Evolutionary conservation across 345 rosid species (phyloP).

Genomic region (Acer campestre): DNA sequence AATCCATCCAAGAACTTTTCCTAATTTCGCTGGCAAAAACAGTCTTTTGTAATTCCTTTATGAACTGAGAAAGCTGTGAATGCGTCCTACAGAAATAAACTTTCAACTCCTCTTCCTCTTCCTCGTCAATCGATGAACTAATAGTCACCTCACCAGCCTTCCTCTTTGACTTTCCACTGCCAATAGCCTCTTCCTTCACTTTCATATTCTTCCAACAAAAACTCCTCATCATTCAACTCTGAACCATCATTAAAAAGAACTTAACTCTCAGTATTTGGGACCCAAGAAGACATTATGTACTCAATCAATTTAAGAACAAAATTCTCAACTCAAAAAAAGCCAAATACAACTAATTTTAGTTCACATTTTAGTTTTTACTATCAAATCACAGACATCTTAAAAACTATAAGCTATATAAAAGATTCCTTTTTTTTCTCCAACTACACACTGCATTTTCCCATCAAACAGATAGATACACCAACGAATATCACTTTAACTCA

Average conservation of each 20-base stretch:
- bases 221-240: slow-evolving; percentile 57
- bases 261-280: not conserved
- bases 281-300: not conserved
- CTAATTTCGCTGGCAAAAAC: no score
- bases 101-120: slow-evolving; percentile 51
- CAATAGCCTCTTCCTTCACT: slow-evolving; percentile 59
- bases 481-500: not conserved
- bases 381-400: not conserved
- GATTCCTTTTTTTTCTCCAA: not conserved
- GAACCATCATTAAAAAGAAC: slow-evolving; percentile 14
- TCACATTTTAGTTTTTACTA: not conserved
- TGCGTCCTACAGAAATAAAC: slow-evolving; percentile 89
- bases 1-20: no score
- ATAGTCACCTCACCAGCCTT: slow-evolving; percentile 42
- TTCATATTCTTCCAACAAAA: slow-evolving; percentile 81
- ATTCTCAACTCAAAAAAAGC: slow-evolving; percentile 5
- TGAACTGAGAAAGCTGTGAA: slow-evolving; percentile 89
- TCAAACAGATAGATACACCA: not conserved
- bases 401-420: not conserved
- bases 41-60: slow-evolving; percentile 82
- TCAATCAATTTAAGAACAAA: not conserved
- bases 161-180: slow-evolving; percentile 47
- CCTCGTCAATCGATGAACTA: slow-evolving; percentile 71
- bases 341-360: not conserved
- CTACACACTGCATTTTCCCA: not conserved